Conservation (phyloP, 2,329 filamentous ascomycete genomes). For the Raffaelea albimanens region DNA sequence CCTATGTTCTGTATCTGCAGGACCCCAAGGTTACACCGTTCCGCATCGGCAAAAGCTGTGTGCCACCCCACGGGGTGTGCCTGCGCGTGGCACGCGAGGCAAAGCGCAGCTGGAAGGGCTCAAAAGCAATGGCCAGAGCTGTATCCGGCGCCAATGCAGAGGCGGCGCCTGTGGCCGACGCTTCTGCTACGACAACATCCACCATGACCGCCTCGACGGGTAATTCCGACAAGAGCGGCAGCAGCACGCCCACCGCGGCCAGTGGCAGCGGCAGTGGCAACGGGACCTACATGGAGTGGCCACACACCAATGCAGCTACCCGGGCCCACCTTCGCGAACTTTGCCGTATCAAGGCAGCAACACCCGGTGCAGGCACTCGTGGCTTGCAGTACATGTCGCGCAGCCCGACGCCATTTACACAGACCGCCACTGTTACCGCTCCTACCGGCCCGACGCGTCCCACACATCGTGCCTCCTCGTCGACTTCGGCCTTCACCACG, state of each 20-base stretch:
- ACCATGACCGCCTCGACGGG: conserved; percentile 11
- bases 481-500: conserved; percentile 43
- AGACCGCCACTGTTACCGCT: conserved; percentile 18
- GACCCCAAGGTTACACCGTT: conserved; percentile 61
- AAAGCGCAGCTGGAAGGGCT: conserved; percentile 57
- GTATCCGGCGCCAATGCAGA: not conserved
- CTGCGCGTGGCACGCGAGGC: conserved; percentile 56
- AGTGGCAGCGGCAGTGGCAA: conserved; percentile 20
- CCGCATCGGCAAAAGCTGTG: conserved; percentile 50
- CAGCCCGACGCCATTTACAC: conserved; percentile 47
- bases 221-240: conserved; percentile 34
- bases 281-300: conserved; percentile 48
- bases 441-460: conserved; percentile 27
- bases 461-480: conserved; percentile 27
- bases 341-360: conserved; percentile 45
- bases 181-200: not conserved
- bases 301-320: conserved; percentile 54
- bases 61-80: conserved; percentile 57
- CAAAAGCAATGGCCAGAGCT: conserved; percentile 29
- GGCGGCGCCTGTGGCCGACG: not conserved
- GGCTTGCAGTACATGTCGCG: conserved; percentile 37
- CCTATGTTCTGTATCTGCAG: conserved; percentile 54
- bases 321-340: conserved; percentile 53
- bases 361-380: conserved; percentile 29
- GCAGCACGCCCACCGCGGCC: conserved; percentile 41